Evolutionary conservation across 371 early-diverging fungal genomes (phyloP).

Genomic region (Syncephalastrum monosporum): DNA sequence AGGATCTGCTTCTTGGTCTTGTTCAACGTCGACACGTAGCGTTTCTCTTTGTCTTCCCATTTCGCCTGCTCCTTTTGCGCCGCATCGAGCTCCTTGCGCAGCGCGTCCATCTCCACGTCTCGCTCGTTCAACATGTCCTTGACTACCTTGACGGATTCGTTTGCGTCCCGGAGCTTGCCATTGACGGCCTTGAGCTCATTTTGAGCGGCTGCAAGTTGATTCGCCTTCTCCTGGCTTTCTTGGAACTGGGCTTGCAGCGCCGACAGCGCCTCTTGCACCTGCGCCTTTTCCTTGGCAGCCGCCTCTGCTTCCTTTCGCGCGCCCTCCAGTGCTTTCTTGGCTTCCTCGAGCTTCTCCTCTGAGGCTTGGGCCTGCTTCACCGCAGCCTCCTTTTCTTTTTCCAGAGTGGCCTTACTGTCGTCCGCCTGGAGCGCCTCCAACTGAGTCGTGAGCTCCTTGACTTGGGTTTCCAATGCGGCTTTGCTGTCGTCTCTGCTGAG

Average conservation of each 20-base stretch:
- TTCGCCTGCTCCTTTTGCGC: constrained; percentile 39
- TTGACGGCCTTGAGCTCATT: constrained; percentile 29
- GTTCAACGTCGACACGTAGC: constrained; percentile 45
- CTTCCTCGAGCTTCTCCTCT: too few species aligned
- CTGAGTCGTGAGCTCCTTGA: constrained; percentile 12
- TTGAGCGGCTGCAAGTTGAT: constrained; percentile 39
- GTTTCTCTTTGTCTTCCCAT: constrained; percentile 57
- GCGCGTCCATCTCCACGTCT: constrained; percentile 52
- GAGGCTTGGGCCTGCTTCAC: constrained; percentile 1
- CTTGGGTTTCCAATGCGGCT: constrained; percentile 7
- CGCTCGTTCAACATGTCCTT: constrained; percentile 57
- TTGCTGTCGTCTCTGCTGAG: neutral
- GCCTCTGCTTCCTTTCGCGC: too few species aligned
- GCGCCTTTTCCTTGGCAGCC: too few species aligned
- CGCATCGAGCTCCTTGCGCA: constrained; percentile 48
- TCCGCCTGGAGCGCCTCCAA: constrained; percentile 15
- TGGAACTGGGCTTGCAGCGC: constrained; percentile 18
- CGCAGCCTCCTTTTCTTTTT: constrained; percentile 29
- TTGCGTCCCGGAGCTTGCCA: constrained; percentile 43
- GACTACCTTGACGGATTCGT: constrained; percentile 53
- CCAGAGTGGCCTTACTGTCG: constrained; percentile 15
- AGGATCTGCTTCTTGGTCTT: constrained; percentile 59
- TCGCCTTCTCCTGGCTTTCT: constrained; percentile 32
- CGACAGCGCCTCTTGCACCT: neutral
- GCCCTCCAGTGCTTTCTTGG: too few species aligned